These are phyloP conservation scores for Prunus mume DNA, from an alignment of 306 rosid genomes.

Conservation along the genomic window DNA sequence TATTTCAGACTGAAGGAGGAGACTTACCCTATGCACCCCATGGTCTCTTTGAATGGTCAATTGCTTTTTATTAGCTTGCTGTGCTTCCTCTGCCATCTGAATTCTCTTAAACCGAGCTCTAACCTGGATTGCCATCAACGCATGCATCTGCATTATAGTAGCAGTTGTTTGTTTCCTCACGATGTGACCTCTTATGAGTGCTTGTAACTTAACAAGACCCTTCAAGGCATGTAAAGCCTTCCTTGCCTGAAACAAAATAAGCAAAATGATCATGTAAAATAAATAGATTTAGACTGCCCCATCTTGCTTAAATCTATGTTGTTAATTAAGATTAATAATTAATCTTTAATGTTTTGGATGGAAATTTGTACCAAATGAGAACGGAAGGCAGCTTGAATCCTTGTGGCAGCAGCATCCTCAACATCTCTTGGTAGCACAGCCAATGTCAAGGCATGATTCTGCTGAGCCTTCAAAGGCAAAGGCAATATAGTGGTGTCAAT, in stretches of 20 bases:
- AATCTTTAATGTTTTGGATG: neutral
- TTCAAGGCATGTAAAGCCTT: constrained; percentile 82
- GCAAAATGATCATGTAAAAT: neutral
- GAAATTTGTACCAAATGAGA: constrained; percentile 60
- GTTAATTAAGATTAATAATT: too few species aligned
- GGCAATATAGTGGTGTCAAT: constrained; percentile 32
- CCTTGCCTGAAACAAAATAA: constrained; percentile 61
- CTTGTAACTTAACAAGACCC: constrained; percentile 87
- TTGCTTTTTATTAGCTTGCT: constrained; percentile 24
- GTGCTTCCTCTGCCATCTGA: constrained; percentile 52
- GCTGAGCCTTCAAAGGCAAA: constrained; percentile 27
- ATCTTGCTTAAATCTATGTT: neutral
- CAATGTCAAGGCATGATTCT: constrained; percentile 20
- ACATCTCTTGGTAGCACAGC: constrained; percentile 7
- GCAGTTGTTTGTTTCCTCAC: constrained; percentile 82
- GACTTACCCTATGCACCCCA: constrained; percentile 36
- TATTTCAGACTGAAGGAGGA: neutral
- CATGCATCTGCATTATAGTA: constrained; percentile 72
- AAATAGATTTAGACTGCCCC: neutral
- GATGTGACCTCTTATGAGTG: constrained; percentile 83
- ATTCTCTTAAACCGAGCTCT: constrained; percentile 75
- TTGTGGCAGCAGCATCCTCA: constrained; percentile 59
- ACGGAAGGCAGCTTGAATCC: constrained; percentile 71
- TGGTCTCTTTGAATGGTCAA: constrained; percentile 14
- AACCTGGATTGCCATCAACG: constrained; percentile 85